Base-by-base conservation (phyloP, 805 yeast genomes). In the Pichia paraexigua region DNA sequence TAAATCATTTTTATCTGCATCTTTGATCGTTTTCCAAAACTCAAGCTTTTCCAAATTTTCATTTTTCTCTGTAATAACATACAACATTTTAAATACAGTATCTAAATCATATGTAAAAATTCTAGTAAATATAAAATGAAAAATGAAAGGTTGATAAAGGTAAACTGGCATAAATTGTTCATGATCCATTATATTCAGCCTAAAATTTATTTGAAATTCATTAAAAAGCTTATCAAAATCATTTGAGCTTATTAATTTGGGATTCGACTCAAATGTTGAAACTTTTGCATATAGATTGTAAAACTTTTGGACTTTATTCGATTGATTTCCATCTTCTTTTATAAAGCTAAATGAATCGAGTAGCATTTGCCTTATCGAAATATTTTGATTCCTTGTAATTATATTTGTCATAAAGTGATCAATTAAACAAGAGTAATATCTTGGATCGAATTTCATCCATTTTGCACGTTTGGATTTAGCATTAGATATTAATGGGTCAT, bases 21-120 rank as follows among this genome's bases (percentile, higher is more conserved):
- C n/a, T 9, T 44, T 17, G 6, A 46, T 37, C 2, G 48, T 17
- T 35, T 53, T 46, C 56, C 56, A 55, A 40, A 51, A 51, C 43
- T 53, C 58, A n/a, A 50, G 15, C 2, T 41, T 25, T 2, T n/a
- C 30, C 21, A 55, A 18, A 10, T 12, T 18, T 25, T 10, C 9
- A 39, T 48, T 46, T 2, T 44, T 43, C 2, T 27, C 41, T 3
- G 48, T 51, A 20, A 51, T 18, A 4, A 47, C n/a, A 21, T 51
- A 47, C 2, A 51, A 30, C 35, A 48, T 18, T 27, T 45, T 13
- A 15, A 47, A 13, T 18, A 47, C 39, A 1, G 48, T 28, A 6
- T 47, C 24, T 4, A 47, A 40, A 37, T 45, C 47, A 27, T 47
- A 44, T 9, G 41, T 8, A 25, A 20, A 44, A 6, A 40, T 40